Conservation (phyloP, 352 stramenopile genomes). For the Pythium vanterpoolii region DNA sequence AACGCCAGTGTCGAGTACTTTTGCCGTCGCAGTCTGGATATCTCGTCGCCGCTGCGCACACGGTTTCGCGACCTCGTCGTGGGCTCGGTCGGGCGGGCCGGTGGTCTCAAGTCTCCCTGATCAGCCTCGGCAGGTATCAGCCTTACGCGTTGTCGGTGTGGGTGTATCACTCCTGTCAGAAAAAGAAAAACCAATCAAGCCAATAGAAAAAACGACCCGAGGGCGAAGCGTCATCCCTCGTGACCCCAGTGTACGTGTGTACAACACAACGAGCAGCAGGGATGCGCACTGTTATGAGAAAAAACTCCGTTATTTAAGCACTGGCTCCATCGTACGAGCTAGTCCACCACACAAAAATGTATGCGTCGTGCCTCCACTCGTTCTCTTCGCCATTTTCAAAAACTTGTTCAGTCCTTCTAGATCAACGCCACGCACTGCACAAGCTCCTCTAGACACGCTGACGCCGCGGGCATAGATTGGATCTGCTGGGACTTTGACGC, state of each 20-base stretch:
- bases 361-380: slow-evolving; percentile 11
- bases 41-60: slow-evolving; percentile 55
- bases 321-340: background rate
- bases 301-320: slow-evolving; percentile 20
- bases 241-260: slow-evolving; percentile 12
- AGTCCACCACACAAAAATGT: slow-evolving; percentile 19
- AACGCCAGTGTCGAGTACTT: slow-evolving; percentile 43
- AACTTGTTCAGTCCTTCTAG: background rate
- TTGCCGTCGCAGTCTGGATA: slow-evolving; percentile 63
- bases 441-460: slow-evolving; percentile 60
- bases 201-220: background rate
- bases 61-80: slow-evolving; percentile 65
- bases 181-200: background rate
- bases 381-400: background rate
- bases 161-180: background rate
- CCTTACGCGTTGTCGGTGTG: too few relatives aligned
- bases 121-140: background rate
- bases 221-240: background rate
- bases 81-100: slow-evolving; percentile 39
- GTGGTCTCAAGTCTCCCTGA: slow-evolving; percentile 49
- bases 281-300: slow-evolving; percentile 2
- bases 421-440: slow-evolving; percentile 20
- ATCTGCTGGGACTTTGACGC: slow-evolving; percentile 43
- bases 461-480: slow-evolving; percentile 32
- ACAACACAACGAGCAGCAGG: background rate